Percentiles rank a stretch among this genome's conserved stretches.
phyloP scores from a whole-genome alignment of 2,329 filamentous ascomycete genomes.

The Talaromyces atroroseus region DNA sequence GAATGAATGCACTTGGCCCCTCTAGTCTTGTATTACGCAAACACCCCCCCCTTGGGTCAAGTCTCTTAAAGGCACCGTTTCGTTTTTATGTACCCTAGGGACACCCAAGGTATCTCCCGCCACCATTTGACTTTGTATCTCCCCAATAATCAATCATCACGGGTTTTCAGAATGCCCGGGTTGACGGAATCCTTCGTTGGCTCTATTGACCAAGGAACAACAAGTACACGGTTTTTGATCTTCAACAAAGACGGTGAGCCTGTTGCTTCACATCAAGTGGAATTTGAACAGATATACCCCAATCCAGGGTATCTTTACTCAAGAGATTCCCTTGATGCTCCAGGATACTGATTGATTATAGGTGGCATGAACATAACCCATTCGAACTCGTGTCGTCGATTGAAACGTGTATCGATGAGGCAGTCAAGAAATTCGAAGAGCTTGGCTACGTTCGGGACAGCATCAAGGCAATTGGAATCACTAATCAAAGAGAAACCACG shows the following conservation, averaged over 20 bases:
- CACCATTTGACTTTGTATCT: not conserved
- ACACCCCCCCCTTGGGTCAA: not conserved
- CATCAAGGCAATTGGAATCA: conserved; percentile 75
- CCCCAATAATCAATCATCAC: not conserved
- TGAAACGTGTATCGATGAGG: conserved; percentile 70
- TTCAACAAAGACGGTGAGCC: conserved; percentile 74
- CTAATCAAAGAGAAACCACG: conserved; percentile 85
- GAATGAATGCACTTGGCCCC: not conserved
- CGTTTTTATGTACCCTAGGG: not conserved
- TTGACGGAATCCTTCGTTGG: conserved; percentile 57
- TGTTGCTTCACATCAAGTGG: conserved; percentile 76
- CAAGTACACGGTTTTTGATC: conserved; percentile 81
- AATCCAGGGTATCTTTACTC: conserved; percentile 61
- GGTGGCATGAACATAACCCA: conserved; percentile 87
- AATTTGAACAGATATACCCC: conserved; percentile 78
- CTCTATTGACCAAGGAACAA: conserved; percentile 86
- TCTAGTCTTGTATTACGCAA: not conserved
- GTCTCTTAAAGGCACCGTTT: not conserved
- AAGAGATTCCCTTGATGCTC: not conserved
- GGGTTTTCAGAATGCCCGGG: conserved; percentile 3
- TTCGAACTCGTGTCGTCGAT: conserved; percentile 68
- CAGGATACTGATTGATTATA: conserved; percentile 29
- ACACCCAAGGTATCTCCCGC: not conserved
- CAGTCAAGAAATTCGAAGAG: conserved; percentile 61
- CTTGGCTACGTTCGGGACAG: conserved; percentile 59